These are phyloP conservation scores for Ophiobolus disseminans DNA, from an alignment of 2,329 filamentous ascomycete species.

Conservation along the genomic window DNA sequence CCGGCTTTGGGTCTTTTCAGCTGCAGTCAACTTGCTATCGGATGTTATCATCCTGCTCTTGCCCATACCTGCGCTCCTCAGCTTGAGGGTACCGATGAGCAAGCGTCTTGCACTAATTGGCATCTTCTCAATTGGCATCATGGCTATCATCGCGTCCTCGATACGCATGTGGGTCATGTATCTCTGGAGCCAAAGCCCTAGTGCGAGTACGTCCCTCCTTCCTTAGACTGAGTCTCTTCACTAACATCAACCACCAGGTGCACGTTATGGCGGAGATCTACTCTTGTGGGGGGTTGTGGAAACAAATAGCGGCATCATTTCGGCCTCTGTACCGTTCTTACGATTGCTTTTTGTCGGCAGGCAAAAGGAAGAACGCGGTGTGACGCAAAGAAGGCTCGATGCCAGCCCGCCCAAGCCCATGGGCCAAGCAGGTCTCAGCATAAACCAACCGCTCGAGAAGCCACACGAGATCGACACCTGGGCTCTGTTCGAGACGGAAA, in stretches of 20 bases:
- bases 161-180: constrained; percentile 48
- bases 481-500: constrained; percentile 24
- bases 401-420: constrained; percentile 20
- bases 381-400: constrained; percentile 14
- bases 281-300: constrained; percentile 58
- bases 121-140: constrained; percentile 45
- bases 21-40: constrained; percentile 50
- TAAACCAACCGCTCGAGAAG: constrained; percentile 18
- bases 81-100: constrained; percentile 56
- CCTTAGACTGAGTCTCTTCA: background rate
- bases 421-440: constrained; percentile 9
- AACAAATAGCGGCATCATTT: constrained; percentile 56
- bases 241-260: too few relatives aligned
- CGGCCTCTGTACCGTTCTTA: constrained; percentile 55
- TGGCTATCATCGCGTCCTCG: constrained; percentile 46
- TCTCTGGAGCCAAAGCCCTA: constrained; percentile 43
- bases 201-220: constrained; percentile 17
- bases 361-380: constrained; percentile 19
- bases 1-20: constrained; percentile 47
- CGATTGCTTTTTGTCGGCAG: constrained; percentile 49
- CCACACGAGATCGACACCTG: constrained; percentile 29
- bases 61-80: constrained; percentile 55
- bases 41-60: constrained; percentile 54
- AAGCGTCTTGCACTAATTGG: constrained; percentile 61
- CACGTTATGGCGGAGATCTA: constrained; percentile 43